Evolutionary conservation across 2,329 filamentous ascomycete species (phyloP), one percentile per base, ranked within the genome.

Genomic region (Dactylonectria macrodidyma): DNA sequence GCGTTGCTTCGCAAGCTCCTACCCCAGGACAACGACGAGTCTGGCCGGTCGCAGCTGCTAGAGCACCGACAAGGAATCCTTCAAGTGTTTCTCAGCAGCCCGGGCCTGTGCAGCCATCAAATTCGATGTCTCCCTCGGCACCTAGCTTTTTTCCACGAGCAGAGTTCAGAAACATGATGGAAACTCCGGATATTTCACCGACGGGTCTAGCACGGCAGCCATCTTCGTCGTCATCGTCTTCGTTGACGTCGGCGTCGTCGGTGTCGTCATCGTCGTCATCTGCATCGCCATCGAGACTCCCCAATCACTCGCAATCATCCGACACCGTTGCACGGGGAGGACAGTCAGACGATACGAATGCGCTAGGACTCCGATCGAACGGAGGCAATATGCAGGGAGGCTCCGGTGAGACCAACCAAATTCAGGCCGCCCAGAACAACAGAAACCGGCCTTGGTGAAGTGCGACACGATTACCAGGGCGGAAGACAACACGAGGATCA

Each of bases 371-470:
- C 38, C 62, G 30, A 22, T 38, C 34, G 19, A 30, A 30, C 11
- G 41, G n/a, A 16, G n/a, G 36, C 10, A 55, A 58, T 14, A 38
- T 44, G 41, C 57, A 52, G 36, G 47, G 48, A 24, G 38, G 41
- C 30, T 26, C 36, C 34, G 33, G 59, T 44, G 52, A 59, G 46
- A 54, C 52, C 14, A 64, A 41, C 16, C 62, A 57, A 19, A 11
- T 33, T 26, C 22, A 26, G 5, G 34, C 52, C 16, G 22, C 30
- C 36, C 70, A 68, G 36, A 47, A 26, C 41, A 62, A 59, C 47
- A 69, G 66, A 41, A 70, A 62, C 33, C 71, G 63, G 14, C 58
- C 65, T 54, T 74, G 68, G 73, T 74, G 64, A 44, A 36, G 56
- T 7, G 59, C 26, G n/a, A n/a, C 12, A 26, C 46, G 46, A 47